Evolutionary conservation across 2,329 filamentous ascomycete species (phyloP).

Genomic region (Akanthomyces dipterigenus): DNA sequence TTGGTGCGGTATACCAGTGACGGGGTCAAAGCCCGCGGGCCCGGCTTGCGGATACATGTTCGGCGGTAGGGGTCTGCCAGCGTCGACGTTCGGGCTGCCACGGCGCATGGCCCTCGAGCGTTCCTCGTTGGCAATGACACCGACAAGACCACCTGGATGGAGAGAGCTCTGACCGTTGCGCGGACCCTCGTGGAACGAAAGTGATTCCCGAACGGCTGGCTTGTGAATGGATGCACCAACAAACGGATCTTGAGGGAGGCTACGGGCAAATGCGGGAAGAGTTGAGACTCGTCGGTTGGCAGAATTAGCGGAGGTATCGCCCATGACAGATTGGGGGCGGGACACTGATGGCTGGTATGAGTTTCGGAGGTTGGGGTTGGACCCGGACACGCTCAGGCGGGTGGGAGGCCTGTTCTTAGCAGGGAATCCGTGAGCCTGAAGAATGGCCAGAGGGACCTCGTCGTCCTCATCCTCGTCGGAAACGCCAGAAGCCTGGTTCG

Average conservation of each 20-base stretch:
- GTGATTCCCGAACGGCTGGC: constrained; percentile 64
- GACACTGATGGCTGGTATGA: constrained; percentile 52
- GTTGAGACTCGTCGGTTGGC: constrained; percentile 31
- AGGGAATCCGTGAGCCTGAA: constrained; percentile 85
- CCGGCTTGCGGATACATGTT: constrained; percentile 30
- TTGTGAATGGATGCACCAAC: constrained; percentile 71
- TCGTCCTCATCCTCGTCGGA: constrained; percentile 85
- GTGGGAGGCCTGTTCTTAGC: constrained; percentile 69
- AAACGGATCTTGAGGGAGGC: constrained; percentile 79
- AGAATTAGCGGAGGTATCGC: constrained; percentile 35
- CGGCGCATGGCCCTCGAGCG: constrained; percentile 69
- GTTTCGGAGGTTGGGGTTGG: constrained; percentile 60
- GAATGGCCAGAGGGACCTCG: constrained; percentile 77
- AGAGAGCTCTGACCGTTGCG: constrained; percentile 24
- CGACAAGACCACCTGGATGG: constrained; percentile 73
- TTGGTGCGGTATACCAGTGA: constrained; percentile 39
- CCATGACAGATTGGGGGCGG: constrained; percentile 38
- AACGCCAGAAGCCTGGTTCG: constrained; percentile 52
- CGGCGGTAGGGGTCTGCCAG: constrained; percentile 31
- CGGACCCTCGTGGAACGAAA: constrained; percentile 58
- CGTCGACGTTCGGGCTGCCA: constrained; percentile 66
- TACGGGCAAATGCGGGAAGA: constrained; percentile 75
- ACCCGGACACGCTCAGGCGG: constrained; percentile 55
- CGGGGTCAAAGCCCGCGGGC: constrained; percentile 38
- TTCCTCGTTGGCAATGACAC: constrained; percentile 82